Evolutionary conservation across 2,329 filamentous ascomycete species (phyloP), one percentile per base, ranked within the genome.

Genomic region (Microdochium nivale): DNA sequence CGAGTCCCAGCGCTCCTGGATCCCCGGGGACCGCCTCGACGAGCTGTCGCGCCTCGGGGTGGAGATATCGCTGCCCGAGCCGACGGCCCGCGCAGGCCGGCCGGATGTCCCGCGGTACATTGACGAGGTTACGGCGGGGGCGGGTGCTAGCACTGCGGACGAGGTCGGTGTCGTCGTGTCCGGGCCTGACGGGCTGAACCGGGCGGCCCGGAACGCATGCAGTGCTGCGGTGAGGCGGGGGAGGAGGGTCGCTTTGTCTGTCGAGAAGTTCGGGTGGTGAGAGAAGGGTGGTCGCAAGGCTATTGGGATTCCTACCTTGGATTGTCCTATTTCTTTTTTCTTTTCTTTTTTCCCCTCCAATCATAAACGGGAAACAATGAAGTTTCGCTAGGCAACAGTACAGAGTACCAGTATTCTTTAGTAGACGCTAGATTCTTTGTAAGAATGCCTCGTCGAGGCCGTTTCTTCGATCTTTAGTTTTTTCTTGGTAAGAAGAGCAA

Each of bases 181-280:
- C 27, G 83, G 83, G 0, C 83, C 83, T 2, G 80, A 86, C 60
- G 74, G 75, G 1, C 67, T 87, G 63, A 83, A 84, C 48, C 67
- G 81, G 30, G 69, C 70, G 50, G 79, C 81, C n/a, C 71, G 81
- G 57, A 86, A 86, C 62, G 66, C 69, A 2, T 82, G 77, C 61
- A 75, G 80, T 1, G 59, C 60, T 5, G 65, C 79, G 53, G 68
- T 80, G 10, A 63, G 67, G 50, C 56, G 67, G 8, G 82, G 81
- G 0, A 63, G 62, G 48, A 61, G 77, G 59, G 67, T 86, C 3
- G 64, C 72, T 51, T 69, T 86, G 48, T 68, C 73, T 25, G 76
- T 85, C 25, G 83, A 86, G 76, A 86, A 86, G 60, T 86, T 85
- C 71, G 82, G 81, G 1, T 86, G 83, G 83, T 86, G 52, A 60